Percentiles rank a stretch among this genome's conserved stretches.
Conservation (phyloP, 306 rosid species). For the Trifolium fragiferum region DNA sequence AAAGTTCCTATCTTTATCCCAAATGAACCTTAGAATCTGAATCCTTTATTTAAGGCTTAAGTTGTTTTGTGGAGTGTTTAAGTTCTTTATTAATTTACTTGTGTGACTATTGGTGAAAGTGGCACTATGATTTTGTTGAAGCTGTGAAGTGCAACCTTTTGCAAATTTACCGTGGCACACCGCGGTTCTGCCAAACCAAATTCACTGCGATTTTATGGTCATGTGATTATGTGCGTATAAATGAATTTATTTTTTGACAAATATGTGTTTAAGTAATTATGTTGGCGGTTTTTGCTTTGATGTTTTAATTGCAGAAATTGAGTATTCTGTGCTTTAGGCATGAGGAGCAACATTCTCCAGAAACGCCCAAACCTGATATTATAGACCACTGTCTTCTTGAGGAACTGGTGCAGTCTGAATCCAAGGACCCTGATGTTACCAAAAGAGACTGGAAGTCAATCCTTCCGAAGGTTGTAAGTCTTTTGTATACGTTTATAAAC, state of each 20-base stretch:
- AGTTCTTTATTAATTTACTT: constrained; percentile 6
- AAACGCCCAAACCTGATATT: constrained; percentile 60
- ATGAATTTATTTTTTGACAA: not conserved
- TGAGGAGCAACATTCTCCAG: constrained; percentile 61
- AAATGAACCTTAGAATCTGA: constrained; percentile 5
- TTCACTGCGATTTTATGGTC: too few species aligned
- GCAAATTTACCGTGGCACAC: too few species aligned
- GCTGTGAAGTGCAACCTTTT: too few species aligned
- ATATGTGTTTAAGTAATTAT: not conserved
- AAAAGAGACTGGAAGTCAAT: constrained; percentile 52
- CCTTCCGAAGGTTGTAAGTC: constrained; percentile 56
- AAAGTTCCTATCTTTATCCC: constrained; percentile 9
- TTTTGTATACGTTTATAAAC: constrained; percentile 18
- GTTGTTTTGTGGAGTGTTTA: constrained; percentile 8
- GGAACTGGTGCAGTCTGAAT: constrained; percentile 59
- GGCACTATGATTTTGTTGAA: too few species aligned
- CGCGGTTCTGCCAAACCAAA: too few species aligned
- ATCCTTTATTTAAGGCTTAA: not conserved
- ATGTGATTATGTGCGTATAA: too few species aligned
- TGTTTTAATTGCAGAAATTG: constrained; percentile 61
- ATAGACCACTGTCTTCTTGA: constrained; percentile 53
- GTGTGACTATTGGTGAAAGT: not conserved
- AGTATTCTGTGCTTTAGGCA: constrained; percentile 80
- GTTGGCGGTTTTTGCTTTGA: not conserved
- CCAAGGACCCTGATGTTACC: constrained; percentile 43